Evolutionary conservation across 257 asterid genomes (phyloP), one percentile per base, ranked within the genome.

Genomic region (Marsdenia floribunda): DNA sequence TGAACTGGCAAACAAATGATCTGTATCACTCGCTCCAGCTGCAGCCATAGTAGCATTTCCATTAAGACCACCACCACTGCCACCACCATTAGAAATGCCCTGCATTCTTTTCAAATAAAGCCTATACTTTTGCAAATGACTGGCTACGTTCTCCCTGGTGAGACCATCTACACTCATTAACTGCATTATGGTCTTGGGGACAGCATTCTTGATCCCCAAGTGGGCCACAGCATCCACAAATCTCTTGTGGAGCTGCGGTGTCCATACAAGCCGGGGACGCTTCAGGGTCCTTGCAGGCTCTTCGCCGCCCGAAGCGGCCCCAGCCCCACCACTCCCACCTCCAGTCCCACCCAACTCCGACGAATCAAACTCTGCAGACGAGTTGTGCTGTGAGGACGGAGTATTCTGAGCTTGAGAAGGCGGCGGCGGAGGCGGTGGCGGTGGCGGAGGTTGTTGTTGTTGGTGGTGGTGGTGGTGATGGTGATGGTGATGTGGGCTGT

Each of bases 311-410:
- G 77, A 77, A 33, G 6, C 77, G 2, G 71, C 75, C 38, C 72
- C 78, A 0, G 50, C 53, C 21, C 83, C 80, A 6, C 87, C 79
- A 21, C 79, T 73, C 19, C 81, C 84, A 12, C 78, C 79, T 11
- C 84, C 81, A 12, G 67, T 74, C 11, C 85, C 86, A 50, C 91
- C 88, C 73, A 84, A 44, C 80, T 87, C 96, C 5, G 89, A 82
- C 5, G 92, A 86, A 83, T 87, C 90, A 71, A 88, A 86, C 69
- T 90, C 94, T 8, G 93, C 85, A 3, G 90, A 86, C 71, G 91
- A 87, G 52, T 86, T 80, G 79, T 88, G 90, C 33, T 88, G 90
- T 61, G 88, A 83, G 44, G 74, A 71, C 16, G 75, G 75, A 52
- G 61, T 70, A 58, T 70, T 70, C 44, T 70, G 74, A 54, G 29